These are phyloP conservation scores for Penicillium sp. DNA, from an alignment of 2,329 filamentous ascomycete species.

Conservation along the genomic window DNA sequence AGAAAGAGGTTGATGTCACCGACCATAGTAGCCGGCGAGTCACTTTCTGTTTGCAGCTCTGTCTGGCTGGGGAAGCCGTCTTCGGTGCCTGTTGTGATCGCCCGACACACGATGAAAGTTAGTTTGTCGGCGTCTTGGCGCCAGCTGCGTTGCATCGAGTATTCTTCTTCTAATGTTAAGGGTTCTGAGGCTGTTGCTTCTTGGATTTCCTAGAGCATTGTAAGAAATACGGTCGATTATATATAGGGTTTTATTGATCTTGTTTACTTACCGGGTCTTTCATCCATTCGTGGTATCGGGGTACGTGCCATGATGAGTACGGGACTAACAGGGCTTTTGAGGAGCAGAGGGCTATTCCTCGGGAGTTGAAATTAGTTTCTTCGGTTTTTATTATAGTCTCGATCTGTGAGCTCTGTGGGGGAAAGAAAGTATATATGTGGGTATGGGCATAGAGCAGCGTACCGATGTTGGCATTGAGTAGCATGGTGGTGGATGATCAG, in stretches of 20 bases:
- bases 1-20: slow-evolving; percentile 84
- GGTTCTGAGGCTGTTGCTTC: slow-evolving; percentile 84
- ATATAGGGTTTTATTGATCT: background rate
- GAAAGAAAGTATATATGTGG: background rate
- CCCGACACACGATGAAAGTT: slow-evolving; percentile 80
- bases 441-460: slow-evolving; percentile 5
- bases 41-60: slow-evolving; percentile 51
- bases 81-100: slow-evolving; percentile 25
- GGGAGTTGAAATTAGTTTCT: background rate
- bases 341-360: slow-evolving; percentile 63
- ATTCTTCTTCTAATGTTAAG: slow-evolving; percentile 76
- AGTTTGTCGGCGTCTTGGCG: slow-evolving; percentile 78
- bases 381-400: background rate
- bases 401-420: background rate
- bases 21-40: slow-evolving; percentile 56
- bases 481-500: slow-evolving; percentile 25
- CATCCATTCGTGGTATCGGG: slow-evolving; percentile 89
- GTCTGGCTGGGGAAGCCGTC: background rate
- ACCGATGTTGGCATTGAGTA: slow-evolving; percentile 40
- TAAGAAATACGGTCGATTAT: background rate
- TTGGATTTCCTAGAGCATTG: slow-evolving; percentile 60
- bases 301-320: slow-evolving; percentile 78
- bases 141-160: slow-evolving; percentile 89
- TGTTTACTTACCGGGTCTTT: slow-evolving; percentile 61
- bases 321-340: slow-evolving; percentile 72